Conservation (phyloP, 306 rosid species). For the Quercus wislizeni region DNA sequence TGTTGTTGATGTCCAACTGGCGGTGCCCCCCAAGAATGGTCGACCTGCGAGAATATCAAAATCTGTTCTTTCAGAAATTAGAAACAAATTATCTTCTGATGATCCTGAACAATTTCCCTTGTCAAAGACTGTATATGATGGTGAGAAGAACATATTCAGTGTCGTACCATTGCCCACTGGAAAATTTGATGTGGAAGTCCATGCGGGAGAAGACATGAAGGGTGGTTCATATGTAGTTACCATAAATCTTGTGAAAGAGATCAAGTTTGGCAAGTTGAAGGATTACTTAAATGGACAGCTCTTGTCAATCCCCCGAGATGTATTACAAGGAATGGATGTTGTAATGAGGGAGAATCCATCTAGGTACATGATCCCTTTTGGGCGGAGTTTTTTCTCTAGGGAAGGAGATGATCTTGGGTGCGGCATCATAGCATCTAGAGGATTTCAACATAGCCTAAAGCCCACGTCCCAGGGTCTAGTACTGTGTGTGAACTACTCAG, state of each 20-base stretch:
- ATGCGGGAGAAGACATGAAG: constrained; percentile 54
- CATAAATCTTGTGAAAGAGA: constrained; percentile 41
- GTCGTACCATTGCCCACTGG: constrained; percentile 55
- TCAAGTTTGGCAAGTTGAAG: constrained; percentile 43
- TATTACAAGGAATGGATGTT: constrained; percentile 71
- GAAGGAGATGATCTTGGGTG: constrained; percentile 39
- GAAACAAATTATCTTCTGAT: constrained; percentile 54
- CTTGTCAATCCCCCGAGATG: constrained; percentile 50
- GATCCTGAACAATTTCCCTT: constrained; percentile 43
- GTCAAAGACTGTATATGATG: constrained; percentile 60
- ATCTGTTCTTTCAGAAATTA: constrained; percentile 45
- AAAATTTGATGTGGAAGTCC: constrained; percentile 41
- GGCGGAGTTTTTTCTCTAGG: constrained; percentile 43
- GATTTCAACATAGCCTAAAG: constrained; percentile 56
- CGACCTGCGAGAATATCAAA: constrained; percentile 45
- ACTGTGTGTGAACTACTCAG: constrained; percentile 65
- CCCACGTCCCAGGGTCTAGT: constrained; percentile 60
- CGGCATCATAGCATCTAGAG: constrained; percentile 51
- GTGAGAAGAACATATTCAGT: constrained; percentile 61
- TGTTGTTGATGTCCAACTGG: constrained; percentile 46
- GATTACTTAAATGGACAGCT: constrained; percentile 45
- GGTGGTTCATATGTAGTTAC: constrained; percentile 34
- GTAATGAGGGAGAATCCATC: constrained; percentile 70
- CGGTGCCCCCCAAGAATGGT: constrained; percentile 34
- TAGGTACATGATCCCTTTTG: constrained; percentile 45